Conservation (phyloP, 148 eudicot genomes). For the Vaccinium myrtillus region DNA sequence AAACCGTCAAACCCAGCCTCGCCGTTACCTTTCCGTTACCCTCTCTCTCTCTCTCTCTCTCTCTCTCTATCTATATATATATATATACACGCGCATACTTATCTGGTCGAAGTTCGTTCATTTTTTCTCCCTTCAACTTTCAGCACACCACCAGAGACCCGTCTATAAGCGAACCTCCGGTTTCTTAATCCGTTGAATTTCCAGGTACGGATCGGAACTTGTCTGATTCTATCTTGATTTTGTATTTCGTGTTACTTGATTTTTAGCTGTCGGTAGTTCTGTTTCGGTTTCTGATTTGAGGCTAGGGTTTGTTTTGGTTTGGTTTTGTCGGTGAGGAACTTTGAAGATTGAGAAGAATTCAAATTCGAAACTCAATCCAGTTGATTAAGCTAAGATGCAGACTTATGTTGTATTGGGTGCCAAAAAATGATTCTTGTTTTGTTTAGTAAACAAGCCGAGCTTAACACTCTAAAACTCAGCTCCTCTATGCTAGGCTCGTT, state of each 20-base stretch:
- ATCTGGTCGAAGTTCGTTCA: neutral
- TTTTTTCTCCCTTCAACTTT: neutral
- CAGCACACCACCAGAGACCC: neutral
- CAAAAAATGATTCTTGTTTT: too few species aligned
- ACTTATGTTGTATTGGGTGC: too few species aligned
- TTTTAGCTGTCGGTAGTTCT: neutral
- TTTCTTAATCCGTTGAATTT: neutral
- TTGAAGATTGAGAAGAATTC: neutral
- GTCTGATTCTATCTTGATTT: neutral
- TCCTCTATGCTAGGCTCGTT: too few species aligned
- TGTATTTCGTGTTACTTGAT: neutral
- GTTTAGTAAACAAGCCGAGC: too few species aligned
- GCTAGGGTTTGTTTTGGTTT: neutral
- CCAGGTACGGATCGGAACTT: conserved; percentile 18
- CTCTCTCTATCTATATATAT: too few species aligned
- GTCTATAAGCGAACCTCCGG: neutral
- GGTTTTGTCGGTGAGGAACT: neutral
- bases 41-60: neutral
- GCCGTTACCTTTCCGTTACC: neutral
- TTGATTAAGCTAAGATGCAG: too few species aligned
- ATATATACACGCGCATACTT: neutral
- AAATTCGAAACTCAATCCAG: neutral
- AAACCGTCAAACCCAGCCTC: neutral
- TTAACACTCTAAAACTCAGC: too few species aligned
- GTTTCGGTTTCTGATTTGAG: neutral